phyloP scores from a whole-genome alignment of 305 asterid genomes.

The Vinca major region DNA sequence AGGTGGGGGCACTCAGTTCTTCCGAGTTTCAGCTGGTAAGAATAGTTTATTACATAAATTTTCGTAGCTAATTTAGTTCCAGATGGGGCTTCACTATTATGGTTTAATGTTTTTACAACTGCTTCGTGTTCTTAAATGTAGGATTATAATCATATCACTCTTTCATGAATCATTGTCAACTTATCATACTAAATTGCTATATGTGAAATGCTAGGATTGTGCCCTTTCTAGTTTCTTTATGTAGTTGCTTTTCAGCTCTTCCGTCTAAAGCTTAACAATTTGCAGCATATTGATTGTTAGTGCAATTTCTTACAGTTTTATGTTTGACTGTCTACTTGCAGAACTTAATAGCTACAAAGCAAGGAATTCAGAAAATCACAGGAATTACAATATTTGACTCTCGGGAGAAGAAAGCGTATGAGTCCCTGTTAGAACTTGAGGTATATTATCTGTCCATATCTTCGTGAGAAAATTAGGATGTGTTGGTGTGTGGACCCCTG shows the following conservation, averaged over 20 bases:
- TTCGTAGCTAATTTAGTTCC: conserved; percentile 1
- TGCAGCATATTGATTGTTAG: background rate
- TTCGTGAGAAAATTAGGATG: background rate
- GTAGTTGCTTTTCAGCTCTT: background rate
- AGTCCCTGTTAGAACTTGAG: conserved; percentile 73
- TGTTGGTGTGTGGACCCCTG: background rate
- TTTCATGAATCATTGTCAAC: too few relatives aligned
- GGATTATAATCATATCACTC: background rate
- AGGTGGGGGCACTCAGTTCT: conserved; percentile 64
- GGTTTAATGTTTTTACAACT: background rate
- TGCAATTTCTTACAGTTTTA: conserved; percentile 10
- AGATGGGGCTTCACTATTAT: background rate
- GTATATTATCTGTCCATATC: conserved; percentile 27
- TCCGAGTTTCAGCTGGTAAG: conserved; percentile 78
- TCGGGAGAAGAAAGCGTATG: conserved; percentile 68
- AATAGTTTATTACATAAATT: background rate
- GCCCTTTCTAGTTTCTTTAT: background rate
- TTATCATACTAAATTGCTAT: background rate
- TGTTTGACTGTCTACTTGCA: conserved; percentile 29
- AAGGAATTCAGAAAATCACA: conserved; percentile 81
- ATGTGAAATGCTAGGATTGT: background rate
- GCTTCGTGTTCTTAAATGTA: background rate
- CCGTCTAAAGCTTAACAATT: background rate
- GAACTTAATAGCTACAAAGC: conserved; percentile 81
- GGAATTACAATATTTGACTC: conserved; percentile 81